Percentiles rank a stretch among this genome's conserved stretches.
These are phyloP conservation scores for Pittosporum tobira DNA, from an alignment of 129 eudicot species.

Conservation along the genomic window DNA sequence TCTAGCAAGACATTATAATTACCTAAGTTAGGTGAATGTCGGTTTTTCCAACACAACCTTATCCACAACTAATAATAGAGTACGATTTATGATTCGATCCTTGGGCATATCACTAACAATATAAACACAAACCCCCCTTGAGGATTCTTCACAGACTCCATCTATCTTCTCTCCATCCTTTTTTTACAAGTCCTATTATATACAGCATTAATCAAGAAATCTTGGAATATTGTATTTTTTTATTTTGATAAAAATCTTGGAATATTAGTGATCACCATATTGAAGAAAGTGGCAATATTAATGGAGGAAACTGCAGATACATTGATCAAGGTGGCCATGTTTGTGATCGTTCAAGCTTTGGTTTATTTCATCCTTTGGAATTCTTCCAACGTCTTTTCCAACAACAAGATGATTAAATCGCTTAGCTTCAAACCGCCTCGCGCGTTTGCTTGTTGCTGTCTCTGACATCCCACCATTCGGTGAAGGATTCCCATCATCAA, in stretches of 20 bases:
- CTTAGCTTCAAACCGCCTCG: constrained; percentile 34
- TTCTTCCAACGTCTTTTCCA: background rate
- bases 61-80: too few species aligned
- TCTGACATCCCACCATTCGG: constrained; percentile 40
- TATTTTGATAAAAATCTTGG: too few species aligned
- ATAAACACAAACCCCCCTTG: too few species aligned
- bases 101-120: too few species aligned
- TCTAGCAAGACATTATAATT: too few species aligned
- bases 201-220: background rate
- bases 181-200: background rate
- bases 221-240: too few species aligned
- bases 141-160: too few species aligned
- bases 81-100: too few species aligned
- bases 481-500: constrained; percentile 23
- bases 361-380: background rate
- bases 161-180: background rate
- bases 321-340: constrained; percentile 4
- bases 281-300: constrained; percentile 5
- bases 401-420: constrained; percentile 4
- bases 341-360: constrained; percentile 5
- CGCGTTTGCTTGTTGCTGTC: constrained; percentile 29
- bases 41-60: too few species aligned
- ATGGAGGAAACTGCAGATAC: constrained; percentile 1
- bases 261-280: too few species aligned
- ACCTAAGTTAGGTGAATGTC: too few species aligned